These are phyloP conservation scores for Berberis thunbergii DNA, from an alignment of 164 flowering plant genomes.

Conservation along the genomic window DNA sequence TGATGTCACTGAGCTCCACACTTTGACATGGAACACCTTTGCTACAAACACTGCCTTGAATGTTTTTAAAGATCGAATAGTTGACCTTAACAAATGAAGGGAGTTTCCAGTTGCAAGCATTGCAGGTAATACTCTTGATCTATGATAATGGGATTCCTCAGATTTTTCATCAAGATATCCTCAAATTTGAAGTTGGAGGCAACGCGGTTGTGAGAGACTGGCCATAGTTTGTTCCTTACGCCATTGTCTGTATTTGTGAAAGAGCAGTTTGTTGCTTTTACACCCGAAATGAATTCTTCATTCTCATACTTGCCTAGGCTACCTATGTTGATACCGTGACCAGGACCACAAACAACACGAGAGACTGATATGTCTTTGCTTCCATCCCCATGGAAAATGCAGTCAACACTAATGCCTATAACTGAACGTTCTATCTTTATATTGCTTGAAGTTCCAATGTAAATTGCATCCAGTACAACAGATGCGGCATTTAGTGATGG, in stretches of 20 bases:
- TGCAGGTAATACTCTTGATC: neutral
- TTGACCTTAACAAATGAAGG: no score
- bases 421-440: no score
- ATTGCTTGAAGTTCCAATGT: no score
- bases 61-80: no score
- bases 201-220: neutral
- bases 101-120: no score
- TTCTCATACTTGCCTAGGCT: constrained; percentile 48
- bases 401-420: no score
- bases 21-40: no score
- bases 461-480: no score
- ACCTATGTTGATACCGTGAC: constrained; percentile 49
- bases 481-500: no score
- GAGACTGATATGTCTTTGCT: constrained; percentile 12
- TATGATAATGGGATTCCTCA: neutral
- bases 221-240: neutral
- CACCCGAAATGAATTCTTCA: constrained; percentile 35
- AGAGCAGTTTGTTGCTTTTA: neutral
- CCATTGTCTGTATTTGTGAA: neutral
- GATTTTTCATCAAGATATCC: neutral
- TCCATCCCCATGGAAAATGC: constrained; percentile 15
- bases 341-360: constrained; percentile 38
- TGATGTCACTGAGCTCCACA: no score
- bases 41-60: no score
- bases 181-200: neutral